These are phyloP conservation scores for Starmerella apicola DNA, from an alignment of 805 yeast genomes.

Conservation along the genomic window DNA sequence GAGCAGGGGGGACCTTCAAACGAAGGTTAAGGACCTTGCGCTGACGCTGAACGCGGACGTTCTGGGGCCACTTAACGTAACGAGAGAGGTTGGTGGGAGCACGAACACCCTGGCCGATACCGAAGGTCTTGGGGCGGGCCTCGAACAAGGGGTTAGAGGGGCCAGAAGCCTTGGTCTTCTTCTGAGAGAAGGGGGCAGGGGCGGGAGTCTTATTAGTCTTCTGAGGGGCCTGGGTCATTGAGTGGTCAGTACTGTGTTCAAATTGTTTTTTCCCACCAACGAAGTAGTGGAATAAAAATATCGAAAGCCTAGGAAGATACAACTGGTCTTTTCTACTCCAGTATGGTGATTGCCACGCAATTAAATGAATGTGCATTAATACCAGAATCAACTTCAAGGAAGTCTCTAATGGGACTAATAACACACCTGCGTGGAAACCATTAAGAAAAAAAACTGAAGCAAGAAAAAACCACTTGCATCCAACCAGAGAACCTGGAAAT, in stretches of 20 bases:
- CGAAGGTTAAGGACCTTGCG: constrained; percentile 90
- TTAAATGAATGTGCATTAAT: too few species aligned
- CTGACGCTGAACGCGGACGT: constrained; percentile 97
- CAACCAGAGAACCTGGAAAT: neutral
- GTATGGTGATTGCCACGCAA: too few species aligned
- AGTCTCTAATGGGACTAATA: too few species aligned
- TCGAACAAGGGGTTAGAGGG: constrained; percentile 61
- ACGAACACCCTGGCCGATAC: constrained; percentile 93
- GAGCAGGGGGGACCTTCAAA: constrained; percentile 98
- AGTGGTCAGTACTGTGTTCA: constrained; percentile 23
- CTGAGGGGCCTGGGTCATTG: constrained; percentile 33
- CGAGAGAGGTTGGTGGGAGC: constrained; percentile 92
- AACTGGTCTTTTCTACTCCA: too few species aligned
- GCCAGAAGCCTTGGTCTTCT: constrained; percentile 40
- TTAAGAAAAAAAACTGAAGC: constrained; percentile 1
- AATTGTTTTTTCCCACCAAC: too few species aligned
- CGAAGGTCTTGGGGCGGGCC: constrained; percentile 83
- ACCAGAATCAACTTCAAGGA: too few species aligned
- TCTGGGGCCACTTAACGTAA: constrained; percentile 98
- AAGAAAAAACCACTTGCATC: constrained; percentile 5
- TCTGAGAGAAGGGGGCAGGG: constrained; percentile 38
- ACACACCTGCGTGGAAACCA: too few species aligned
- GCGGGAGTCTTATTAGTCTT: constrained; percentile 99
- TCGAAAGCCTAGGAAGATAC: too few species aligned
- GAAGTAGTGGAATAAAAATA: too few species aligned